Evolutionary conservation across 768 basidiomycete genomes (phyloP).

Genomic region (Tephrocybe rancida): DNA sequence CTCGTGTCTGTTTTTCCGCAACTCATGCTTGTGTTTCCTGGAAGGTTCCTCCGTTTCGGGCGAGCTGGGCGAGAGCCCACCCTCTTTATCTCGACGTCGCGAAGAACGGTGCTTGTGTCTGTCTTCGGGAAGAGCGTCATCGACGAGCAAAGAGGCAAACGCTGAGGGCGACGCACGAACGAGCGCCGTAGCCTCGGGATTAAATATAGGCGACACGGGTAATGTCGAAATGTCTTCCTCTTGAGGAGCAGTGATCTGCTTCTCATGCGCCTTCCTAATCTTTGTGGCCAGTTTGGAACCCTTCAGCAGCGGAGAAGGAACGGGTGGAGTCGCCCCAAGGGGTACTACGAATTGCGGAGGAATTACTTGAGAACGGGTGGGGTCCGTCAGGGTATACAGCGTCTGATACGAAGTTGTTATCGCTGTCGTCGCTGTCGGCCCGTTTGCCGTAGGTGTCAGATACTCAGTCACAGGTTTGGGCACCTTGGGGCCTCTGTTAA

Average conservation of each 20-base stretch:
- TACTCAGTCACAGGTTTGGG: slow-evolving; percentile 63
- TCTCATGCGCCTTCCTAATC: slow-evolving; percentile 59
- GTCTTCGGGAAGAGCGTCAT: slow-evolving; percentile 49
- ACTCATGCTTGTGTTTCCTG: slow-evolving; percentile 23
- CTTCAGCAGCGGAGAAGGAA: slow-evolving; percentile 38
- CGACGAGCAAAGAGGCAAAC: slow-evolving; percentile 73
- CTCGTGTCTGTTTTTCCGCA: slow-evolving; percentile 25
- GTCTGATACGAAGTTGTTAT: slow-evolving; percentile 84
- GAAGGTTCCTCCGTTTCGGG: slow-evolving; percentile 16
- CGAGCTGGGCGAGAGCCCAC: slow-evolving; percentile 11
- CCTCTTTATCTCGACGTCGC: slow-evolving; percentile 33
- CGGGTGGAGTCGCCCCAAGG: slow-evolving; percentile 29
- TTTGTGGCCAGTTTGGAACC: slow-evolving; percentile 80
- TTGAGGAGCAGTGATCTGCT: slow-evolving; percentile 32
- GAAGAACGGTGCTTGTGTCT: slow-evolving; percentile 26
- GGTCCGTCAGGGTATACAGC: slow-evolving; percentile 62
- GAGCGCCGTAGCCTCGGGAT: slow-evolving; percentile 47
- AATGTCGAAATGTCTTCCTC: slow-evolving; percentile 41
- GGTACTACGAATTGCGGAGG: slow-evolving; percentile 48
- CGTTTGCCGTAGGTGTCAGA: slow-evolving; percentile 80
- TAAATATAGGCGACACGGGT: slow-evolving; percentile 58
- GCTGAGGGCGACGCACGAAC: slow-evolving; percentile 78
- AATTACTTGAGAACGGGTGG: slow-evolving; percentile 41
- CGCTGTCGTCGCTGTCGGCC: slow-evolving; percentile 79
- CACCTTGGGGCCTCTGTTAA: slow-evolving; percentile 46